phyloP scores from a whole-genome alignment of 208 protist species.

The Acanthamoeba royreba region DNA sequence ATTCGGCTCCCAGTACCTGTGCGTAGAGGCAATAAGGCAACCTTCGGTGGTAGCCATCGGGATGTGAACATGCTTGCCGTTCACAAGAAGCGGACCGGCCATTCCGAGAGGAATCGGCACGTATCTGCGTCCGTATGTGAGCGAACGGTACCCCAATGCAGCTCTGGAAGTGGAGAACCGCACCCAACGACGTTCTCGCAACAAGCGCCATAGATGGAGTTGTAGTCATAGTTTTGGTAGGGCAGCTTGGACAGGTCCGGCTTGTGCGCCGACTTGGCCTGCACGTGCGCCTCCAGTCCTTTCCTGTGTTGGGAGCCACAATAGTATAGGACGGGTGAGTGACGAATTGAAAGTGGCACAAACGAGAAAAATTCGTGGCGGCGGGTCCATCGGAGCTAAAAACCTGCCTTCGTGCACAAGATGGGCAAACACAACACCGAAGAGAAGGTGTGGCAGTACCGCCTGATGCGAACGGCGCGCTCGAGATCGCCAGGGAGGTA shows the following conservation, averaged over 20 bases:
- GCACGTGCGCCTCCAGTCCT: neutral
- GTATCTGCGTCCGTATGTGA: constrained; percentile 70
- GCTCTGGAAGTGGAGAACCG: neutral
- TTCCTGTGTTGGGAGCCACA: neutral
- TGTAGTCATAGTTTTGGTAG: constrained; percentile 88
- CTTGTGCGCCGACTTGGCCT: neutral
- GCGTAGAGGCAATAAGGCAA: constrained; percentile 93
- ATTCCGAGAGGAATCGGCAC: constrained; percentile 94
- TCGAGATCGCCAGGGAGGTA: constrained; percentile 27
- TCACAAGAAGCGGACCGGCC: constrained; percentile 91
- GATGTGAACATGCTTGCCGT: constrained; percentile 86
- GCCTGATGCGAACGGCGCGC: constrained; percentile 46
- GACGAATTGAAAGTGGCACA: too few species aligned
- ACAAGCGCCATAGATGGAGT: constrained; percentile 88
- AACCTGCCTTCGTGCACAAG: neutral
- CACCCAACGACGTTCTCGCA: constrained; percentile 94
- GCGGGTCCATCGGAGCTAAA: neutral
- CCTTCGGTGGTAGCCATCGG: constrained; percentile 98
- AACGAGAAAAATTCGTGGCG: neutral
- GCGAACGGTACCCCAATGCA: neutral
- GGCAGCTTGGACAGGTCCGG: constrained; percentile 77
- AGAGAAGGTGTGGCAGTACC: neutral
- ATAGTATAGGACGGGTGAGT: neutral
- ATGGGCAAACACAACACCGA: neutral
- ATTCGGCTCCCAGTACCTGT: constrained; percentile 52